A percentile compares a stretch with the other conserved stretches of the same genome.
phyloP scores from a whole-genome alignment of 2,329 filamentous ascomycete species.

The Arachnomyces sp. region DNA sequence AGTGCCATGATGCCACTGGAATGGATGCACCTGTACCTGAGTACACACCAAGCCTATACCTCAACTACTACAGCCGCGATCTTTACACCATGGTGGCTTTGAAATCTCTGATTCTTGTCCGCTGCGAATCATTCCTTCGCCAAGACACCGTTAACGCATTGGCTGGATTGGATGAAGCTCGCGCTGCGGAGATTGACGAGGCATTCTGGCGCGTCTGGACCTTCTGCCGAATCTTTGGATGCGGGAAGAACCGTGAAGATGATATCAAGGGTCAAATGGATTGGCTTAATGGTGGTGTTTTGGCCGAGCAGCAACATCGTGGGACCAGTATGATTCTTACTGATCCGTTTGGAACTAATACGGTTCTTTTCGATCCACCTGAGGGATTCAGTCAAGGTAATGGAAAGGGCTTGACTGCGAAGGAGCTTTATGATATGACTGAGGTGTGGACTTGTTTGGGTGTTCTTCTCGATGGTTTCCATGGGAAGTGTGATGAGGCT shows the following conservation, averaged over 20 bases:
- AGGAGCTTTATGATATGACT: conserved; percentile 55
- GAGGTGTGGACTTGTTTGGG: conserved; percentile 57
- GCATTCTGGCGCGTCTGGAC: conserved; percentile 60
- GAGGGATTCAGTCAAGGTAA: conserved; percentile 53
- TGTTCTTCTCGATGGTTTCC: conserved; percentile 48
- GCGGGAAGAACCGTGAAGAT: conserved; percentile 48
- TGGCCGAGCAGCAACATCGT: conserved; percentile 41
- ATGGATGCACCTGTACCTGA: conserved; percentile 42
- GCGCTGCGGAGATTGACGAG: conserved; percentile 48
- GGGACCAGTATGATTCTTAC: conserved; percentile 41
- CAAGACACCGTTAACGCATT: conserved; percentile 49
- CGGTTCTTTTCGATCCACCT: conserved; percentile 48
- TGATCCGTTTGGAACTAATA: conserved; percentile 43
- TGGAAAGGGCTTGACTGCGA: conserved; percentile 42
- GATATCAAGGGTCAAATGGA: conserved; percentile 53
- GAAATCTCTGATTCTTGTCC: conserved; percentile 48
- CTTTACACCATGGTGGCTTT: conserved; percentile 46
- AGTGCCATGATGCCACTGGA: conserved; percentile 33
- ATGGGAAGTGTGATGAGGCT: conserved; percentile 47
- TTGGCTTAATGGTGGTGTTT: conserved; percentile 51
- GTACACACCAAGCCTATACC: conserved; percentile 46
- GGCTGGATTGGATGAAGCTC: conserved; percentile 36
- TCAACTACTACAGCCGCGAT: conserved; percentile 45
- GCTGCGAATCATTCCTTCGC: conserved; percentile 49
- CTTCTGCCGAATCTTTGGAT: conserved; percentile 57